These are phyloP conservation scores for Pseudogymnoascus sp. DNA, from an alignment of 2,329 filamentous ascomycete species.

Conservation along the genomic window DNA sequence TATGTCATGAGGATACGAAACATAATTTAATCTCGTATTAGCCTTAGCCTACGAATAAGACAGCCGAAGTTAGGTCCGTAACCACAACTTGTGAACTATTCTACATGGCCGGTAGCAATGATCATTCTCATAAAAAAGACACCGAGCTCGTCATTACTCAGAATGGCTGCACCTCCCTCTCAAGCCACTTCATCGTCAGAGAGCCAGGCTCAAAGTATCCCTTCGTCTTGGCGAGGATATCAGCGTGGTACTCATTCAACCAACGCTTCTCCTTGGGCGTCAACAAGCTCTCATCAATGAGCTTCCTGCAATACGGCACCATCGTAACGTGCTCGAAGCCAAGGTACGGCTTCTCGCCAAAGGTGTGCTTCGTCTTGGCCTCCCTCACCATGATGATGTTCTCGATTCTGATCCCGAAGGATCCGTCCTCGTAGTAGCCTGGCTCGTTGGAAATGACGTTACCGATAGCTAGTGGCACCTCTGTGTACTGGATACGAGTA, in stretches of 20 bases:
- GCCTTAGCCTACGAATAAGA: neutral
- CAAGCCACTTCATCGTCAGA: conserved; percentile 68
- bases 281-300: conserved; percentile 69
- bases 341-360: conserved; percentile 88
- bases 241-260: conserved; percentile 76
- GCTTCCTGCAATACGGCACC: conserved; percentile 85
- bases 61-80: neutral
- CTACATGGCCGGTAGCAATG: neutral
- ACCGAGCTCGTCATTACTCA: neutral
- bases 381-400: conserved; percentile 90
- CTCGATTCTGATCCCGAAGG: conserved; percentile 92
- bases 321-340: conserved; percentile 97
- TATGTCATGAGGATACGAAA: conserved; percentile 1
- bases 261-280: conserved; percentile 69
- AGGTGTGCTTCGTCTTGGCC: conserved; percentile 75
- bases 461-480: conserved; percentile 80
- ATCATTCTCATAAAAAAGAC: neutral
- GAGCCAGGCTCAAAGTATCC: conserved; percentile 65
- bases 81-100: neutral
- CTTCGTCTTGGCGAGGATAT: conserved; percentile 75
- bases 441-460: conserved; percentile 96
- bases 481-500: conserved; percentile 80
- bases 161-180: conserved; percentile 70
- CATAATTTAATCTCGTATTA: conserved; percentile 4
- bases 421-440: conserved; percentile 92